Conservation (phyloP, 1,284 basidiomycete genomes). For the Cerrena zonata region DNA sequence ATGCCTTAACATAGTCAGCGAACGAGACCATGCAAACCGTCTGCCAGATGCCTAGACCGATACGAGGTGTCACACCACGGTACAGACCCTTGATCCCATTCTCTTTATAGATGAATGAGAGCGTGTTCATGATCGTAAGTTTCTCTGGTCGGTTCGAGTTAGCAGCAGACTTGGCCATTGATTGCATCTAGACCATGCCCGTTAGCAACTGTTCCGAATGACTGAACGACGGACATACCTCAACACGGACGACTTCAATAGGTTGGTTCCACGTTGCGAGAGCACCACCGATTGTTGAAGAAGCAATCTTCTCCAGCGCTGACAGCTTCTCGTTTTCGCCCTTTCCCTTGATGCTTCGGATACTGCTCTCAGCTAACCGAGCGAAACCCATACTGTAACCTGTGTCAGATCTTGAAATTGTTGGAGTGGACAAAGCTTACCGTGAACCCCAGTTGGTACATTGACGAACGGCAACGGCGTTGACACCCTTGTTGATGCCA, state of each 20-base stretch:
- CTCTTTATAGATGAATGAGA: slow-evolving; percentile 90
- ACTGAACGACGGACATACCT: slow-evolving; percentile 42
- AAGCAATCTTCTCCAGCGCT: slow-evolving; percentile 81
- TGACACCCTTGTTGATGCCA: slow-evolving; percentile 99
- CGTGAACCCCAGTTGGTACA: slow-evolving; percentile 99
- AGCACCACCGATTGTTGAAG: slow-evolving; percentile 91
- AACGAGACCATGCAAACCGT: slow-evolving; percentile 98
- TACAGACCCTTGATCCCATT: slow-evolving; percentile 97
- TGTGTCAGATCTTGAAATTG: background rate
- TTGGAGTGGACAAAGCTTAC: slow-evolving; percentile 36
- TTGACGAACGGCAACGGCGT: slow-evolving; percentile 94
- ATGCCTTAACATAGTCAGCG: slow-evolving; percentile 88
- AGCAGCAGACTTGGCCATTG: slow-evolving; percentile 81
- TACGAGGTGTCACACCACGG: slow-evolving; percentile 93
- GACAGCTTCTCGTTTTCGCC: slow-evolving; percentile 70
- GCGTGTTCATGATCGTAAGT: slow-evolving; percentile 86
- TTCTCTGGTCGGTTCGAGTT: slow-evolving; percentile 80
- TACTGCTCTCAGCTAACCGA: slow-evolving; percentile 80
- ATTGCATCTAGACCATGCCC: slow-evolving; percentile 78
- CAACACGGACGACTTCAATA: slow-evolving; percentile 93
- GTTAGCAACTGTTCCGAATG: background rate
- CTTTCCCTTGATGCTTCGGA: slow-evolving; percentile 77
- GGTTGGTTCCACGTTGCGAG: slow-evolving; percentile 99
- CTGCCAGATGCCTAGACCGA: slow-evolving; percentile 94
- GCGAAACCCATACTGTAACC: slow-evolving; percentile 88